Conservation (phyloP, 805 yeast species). For the Yarrowia sp. region DNA sequence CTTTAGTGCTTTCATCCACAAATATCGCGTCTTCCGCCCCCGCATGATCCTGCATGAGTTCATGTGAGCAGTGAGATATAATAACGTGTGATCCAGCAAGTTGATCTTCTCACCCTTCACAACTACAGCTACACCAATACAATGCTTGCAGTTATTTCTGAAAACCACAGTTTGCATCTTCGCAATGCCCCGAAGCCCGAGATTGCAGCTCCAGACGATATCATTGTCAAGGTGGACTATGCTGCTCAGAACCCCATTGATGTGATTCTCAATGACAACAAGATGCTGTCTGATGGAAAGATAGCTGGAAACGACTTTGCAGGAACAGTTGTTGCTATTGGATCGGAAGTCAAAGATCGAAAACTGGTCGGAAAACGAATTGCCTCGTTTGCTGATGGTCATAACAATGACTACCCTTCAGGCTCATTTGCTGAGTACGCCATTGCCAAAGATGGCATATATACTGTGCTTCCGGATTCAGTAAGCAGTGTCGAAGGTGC, state of each 20-base stretch:
- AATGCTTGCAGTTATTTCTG: slow-evolving; percentile 17
- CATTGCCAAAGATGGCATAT: slow-evolving; percentile 28
- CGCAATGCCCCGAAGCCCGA: not conserved
- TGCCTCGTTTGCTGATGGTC: slow-evolving; percentile 27
- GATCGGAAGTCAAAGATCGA: not conserved
- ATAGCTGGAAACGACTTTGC: slow-evolving; percentile 19
- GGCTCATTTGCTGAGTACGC: slow-evolving; percentile 28
- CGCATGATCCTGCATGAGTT: slow-evolving; percentile 1
- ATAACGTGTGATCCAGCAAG: not conserved
- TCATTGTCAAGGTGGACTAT: slow-evolving; percentile 25
- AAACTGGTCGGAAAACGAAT: slow-evolving; percentile 22
- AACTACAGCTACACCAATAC: not conserved
- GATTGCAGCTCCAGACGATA: slow-evolving; percentile 1
- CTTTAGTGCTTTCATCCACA: no score
- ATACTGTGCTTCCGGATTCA: slow-evolving; percentile 1
- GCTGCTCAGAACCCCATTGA: slow-evolving; percentile 34
- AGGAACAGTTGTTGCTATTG: slow-evolving; percentile 18
- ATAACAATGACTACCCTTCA: slow-evolving; percentile 8
- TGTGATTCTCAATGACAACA: slow-evolving; percentile 11
- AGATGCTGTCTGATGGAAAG: slow-evolving; percentile 11
- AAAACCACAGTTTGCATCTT: slow-evolving; percentile 1
- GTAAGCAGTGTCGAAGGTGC: slow-evolving; percentile 1
- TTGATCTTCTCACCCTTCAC: not conserved
- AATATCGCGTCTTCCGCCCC: not conserved
- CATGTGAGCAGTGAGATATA: not conserved